Conservation (phyloP, 2,329 filamentous ascomycete genomes). For the Alternaria sp. region DNA sequence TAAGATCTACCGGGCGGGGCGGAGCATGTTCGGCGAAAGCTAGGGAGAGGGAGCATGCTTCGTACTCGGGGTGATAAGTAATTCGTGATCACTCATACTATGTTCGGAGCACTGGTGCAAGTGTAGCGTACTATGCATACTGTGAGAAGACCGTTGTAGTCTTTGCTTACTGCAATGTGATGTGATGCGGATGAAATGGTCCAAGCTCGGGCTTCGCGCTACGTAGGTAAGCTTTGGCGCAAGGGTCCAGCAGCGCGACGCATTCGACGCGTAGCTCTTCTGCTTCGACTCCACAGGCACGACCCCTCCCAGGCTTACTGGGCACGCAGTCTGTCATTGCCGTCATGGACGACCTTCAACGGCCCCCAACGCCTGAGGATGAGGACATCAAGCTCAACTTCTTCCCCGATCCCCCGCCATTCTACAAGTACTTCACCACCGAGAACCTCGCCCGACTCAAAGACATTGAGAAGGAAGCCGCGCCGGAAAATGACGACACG, state of each 20-base stretch:
- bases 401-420: constrained; percentile 87
- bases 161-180: background rate
- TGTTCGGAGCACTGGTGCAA: background rate
- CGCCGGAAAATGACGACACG: constrained; percentile 20
- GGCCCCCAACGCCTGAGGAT: constrained; percentile 16
- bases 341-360: constrained; percentile 30
- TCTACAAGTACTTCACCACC: constrained; percentile 87
- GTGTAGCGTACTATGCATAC: background rate
- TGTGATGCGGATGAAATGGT: constrained; percentile 3
- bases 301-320: background rate
- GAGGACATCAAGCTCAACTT: constrained; percentile 49
- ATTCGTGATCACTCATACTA: background rate
- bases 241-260: constrained; percentile 20
- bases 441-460: constrained; percentile 73
- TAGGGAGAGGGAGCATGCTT: background rate
- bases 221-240: background rate
- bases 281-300: background rate
- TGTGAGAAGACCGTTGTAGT: background rate
- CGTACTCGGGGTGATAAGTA: background rate
- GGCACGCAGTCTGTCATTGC: too few species aligned
- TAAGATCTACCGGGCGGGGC: constrained; percentile 1
- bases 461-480: constrained; percentile 55
- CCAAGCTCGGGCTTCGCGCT: constrained; percentile 2
- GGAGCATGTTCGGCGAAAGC: constrained; percentile 5
- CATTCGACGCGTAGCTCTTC: background rate